Base-by-base conservation (phyloP, 2,329 filamentous ascomycete genomes). In the Botrytis squamosa region DNA sequence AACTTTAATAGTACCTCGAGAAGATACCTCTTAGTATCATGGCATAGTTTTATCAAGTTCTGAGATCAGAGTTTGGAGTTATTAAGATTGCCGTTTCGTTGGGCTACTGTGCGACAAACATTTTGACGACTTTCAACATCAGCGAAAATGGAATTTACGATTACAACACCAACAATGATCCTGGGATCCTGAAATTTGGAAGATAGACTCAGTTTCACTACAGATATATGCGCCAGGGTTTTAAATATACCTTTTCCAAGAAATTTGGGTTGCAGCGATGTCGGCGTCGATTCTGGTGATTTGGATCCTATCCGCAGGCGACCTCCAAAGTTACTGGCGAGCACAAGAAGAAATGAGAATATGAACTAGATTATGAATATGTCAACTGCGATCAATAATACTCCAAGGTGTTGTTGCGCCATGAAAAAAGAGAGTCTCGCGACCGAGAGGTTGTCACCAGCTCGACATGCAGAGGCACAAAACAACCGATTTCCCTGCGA, bases 191-290 rank as follows among this genome's bases (percentile, higher is more conserved):
- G 10, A 55, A 25, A 68, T 18, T 57, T 33, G 5, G 49, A 6
- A 42, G 2, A 7, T 7, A 16, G 9, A 40, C 6, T 18, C 2
- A 42, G 18, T 3, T 33, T 3, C 1, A 2, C 4, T 2, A n/a
- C 10, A 33, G 16, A 18, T 42, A 57, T 68, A n/a, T 25, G 66
- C 36, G 66, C 49, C 49, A 42, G 18, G 66, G 25, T 36, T 68
- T 38, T 20, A 7, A 42, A 9, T 16, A 9, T 0, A 29, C 0
- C 3, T 25, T 33, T 14, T 12, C 0, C 12, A 0, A 33, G 18
- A 29, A 40, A 22, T 16, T 42, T 57, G 10, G 18, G 16, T 57
- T 57, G 16, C 33, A 42, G 66, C 29, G 66, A 22, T 57, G 36
- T 57, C 14, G 36, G 49, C 25, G 9, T 33, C 5, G 14, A 29